phyloP scores from a whole-genome alignment of 768 basidiomycete species.

The Serendipita sp. region DNA sequence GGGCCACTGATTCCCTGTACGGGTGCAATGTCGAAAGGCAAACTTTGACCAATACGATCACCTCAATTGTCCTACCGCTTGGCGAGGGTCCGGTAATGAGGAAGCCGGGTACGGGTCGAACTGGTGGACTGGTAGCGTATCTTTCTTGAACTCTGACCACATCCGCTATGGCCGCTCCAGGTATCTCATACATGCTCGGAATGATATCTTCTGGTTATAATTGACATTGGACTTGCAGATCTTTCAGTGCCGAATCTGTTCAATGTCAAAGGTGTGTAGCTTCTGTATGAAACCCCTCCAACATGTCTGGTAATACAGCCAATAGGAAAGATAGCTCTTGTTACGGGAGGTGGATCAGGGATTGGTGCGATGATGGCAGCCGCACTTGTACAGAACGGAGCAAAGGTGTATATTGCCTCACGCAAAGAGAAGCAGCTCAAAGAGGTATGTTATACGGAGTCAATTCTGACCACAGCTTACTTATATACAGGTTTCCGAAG shows the following conservation, averaged over 20 bases:
- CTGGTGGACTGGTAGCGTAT: background rate
- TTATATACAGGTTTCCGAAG: constrained; percentile 30
- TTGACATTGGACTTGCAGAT: constrained; percentile 20
- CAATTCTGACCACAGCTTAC: background rate
- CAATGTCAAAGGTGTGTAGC: constrained; percentile 53
- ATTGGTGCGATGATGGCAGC: constrained; percentile 75
- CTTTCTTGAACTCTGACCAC: background rate
- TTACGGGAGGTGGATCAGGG: constrained; percentile 73
- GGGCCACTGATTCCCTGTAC: background rate
- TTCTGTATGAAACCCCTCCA: constrained; percentile 21
- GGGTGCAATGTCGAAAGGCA: too few relatives aligned
- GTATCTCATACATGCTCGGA: background rate
- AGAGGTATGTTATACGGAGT: constrained; percentile 30
- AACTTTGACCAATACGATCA: too few relatives aligned
- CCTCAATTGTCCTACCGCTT: too few relatives aligned
- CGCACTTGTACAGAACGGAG: constrained; percentile 71
- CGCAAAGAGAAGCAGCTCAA: constrained; percentile 66
- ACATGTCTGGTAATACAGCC: background rate
- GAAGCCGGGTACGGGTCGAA: background rate
- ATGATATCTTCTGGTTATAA: background rate
- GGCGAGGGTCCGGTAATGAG: background rate
- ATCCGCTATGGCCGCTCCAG: background rate
- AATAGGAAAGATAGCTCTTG: constrained; percentile 33
- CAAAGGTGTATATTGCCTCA: constrained; percentile 78
- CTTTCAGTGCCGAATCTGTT: constrained; percentile 40